A percentile compares a stretch with the other conserved stretches of the same genome.
Conservation (phyloP, 129 eudicot genomes). For the Ambrosia trifida region DNA sequence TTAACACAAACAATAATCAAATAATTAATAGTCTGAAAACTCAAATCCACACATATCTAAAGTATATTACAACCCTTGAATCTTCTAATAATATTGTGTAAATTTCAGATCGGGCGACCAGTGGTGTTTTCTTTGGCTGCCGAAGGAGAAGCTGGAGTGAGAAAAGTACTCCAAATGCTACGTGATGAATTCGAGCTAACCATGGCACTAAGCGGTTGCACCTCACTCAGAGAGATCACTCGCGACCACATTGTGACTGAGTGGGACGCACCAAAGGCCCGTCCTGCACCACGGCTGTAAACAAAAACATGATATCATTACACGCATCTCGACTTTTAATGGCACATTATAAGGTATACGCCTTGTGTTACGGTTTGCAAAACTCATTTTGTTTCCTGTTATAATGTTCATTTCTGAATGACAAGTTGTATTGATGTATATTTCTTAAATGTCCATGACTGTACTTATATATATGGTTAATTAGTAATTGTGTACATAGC, state of each 20-base stretch:
- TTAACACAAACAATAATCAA: too few relatives aligned
- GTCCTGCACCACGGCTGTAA: constrained; percentile 58
- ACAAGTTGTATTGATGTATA: constrained; percentile 32
- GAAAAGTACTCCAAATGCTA: constrained; percentile 82
- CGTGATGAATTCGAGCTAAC: constrained; percentile 91
- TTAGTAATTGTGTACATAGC: not conserved
- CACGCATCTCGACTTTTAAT: constrained; percentile 6
- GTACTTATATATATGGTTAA: constrained; percentile 11
- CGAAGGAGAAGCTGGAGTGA: constrained; percentile 95
- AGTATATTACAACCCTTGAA: not conserved
- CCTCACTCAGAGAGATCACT: constrained; percentile 66
- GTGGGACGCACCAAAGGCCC: constrained; percentile 73
- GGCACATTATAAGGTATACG: constrained; percentile 29
- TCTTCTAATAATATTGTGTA: not conserved
- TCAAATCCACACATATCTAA: not conserved
- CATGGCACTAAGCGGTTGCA: constrained; percentile 92
- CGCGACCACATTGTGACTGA: constrained; percentile 77
- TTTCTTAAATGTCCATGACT: constrained; percentile 18
- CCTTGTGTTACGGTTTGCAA: constrained; percentile 32
- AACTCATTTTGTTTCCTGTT: constrained; percentile 28
- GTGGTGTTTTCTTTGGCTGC: constrained; percentile 90
- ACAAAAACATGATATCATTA: constrained; percentile 14
- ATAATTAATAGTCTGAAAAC: too few relatives aligned
- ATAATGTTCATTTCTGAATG: constrained; percentile 32
- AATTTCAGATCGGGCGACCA: constrained; percentile 74